phyloP scores from a whole-genome alignment of 108 stramenopile genomes.

The Fragilaria radians region DNA sequence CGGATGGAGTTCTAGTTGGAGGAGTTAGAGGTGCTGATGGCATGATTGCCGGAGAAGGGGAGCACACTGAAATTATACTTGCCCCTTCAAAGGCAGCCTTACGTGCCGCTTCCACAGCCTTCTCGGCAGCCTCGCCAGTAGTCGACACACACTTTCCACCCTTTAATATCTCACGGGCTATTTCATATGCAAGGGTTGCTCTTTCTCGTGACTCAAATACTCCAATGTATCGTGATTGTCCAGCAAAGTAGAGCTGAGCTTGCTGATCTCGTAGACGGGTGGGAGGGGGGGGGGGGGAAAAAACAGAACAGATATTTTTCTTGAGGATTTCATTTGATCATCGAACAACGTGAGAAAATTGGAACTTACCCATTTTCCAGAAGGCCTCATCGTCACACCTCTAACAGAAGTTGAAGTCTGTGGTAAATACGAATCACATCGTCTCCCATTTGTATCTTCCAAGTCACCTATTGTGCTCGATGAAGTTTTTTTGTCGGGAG shows the following conservation, averaged over 20 bases:
- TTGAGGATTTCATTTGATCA: not conserved
- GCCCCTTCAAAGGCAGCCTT: not conserved
- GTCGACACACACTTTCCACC: not conserved
- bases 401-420: not conserved
- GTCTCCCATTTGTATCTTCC: not conserved
- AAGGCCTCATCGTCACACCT: conserved; percentile 11
- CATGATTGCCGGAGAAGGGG: not conserved
- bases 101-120: not conserved
- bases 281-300: not conserved
- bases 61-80: not conserved
- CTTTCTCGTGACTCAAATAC: conserved; percentile 57
- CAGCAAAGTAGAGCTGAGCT: conserved; percentile 69
- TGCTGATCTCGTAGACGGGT: conserved; percentile 8
- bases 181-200: conserved; percentile 56
- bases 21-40: not conserved
- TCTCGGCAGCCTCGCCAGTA: not conserved
- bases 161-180: conserved; percentile 44
- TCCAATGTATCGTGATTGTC: conserved; percentile 63
- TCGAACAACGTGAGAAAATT: too few species aligned
- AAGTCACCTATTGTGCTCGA: not conserved
- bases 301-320: not conserved
- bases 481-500: not conserved
- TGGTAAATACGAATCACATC: not conserved
- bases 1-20: not conserved
- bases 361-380: conserved; percentile 11